phyloP scores from a whole-genome alignment of 257 asterid species.

The Solanum gandarillasii region DNA sequence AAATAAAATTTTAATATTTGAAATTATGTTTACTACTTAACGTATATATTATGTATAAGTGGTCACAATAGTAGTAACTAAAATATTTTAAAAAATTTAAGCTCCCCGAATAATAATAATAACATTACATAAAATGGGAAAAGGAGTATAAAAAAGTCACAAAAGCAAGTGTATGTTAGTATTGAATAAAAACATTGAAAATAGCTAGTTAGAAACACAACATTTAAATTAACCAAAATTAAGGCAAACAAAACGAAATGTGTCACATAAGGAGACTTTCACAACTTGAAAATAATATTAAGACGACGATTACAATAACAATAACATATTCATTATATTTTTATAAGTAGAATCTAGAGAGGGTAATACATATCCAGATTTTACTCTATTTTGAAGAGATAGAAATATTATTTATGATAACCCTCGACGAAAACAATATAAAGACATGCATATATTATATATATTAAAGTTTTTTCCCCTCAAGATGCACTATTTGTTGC shows the following conservation, averaged over 20 bases:
- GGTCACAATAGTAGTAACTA: not conserved
- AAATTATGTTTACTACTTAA: not conserved
- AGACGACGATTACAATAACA: too few relatives aligned
- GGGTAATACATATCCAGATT: too few relatives aligned
- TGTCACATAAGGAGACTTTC: not conserved
- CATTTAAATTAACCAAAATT: not conserved
- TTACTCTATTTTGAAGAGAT: too few relatives aligned
- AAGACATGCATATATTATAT: not conserved
- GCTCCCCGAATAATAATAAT: not conserved
- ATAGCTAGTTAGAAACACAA: not conserved
- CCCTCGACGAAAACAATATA: not conserved
- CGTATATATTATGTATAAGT: not conserved
- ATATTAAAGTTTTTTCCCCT: not conserved
- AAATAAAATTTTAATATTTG: not conserved
- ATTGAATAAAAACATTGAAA: not conserved
- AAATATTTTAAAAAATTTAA: too few relatives aligned
- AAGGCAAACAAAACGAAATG: not conserved
- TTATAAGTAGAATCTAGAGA: too few relatives aligned
- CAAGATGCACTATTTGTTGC: slow-evolving; percentile 15
- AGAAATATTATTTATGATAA: too few relatives aligned
- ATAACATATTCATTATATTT: too few relatives aligned
- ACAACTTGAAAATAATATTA: not conserved
- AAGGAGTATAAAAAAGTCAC: not conserved
- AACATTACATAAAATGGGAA: not conserved
- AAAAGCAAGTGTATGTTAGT: not conserved